Base-by-base conservation (phyloP, 345 rosid genomes). In the Gossypium sturtianum region DNA sequence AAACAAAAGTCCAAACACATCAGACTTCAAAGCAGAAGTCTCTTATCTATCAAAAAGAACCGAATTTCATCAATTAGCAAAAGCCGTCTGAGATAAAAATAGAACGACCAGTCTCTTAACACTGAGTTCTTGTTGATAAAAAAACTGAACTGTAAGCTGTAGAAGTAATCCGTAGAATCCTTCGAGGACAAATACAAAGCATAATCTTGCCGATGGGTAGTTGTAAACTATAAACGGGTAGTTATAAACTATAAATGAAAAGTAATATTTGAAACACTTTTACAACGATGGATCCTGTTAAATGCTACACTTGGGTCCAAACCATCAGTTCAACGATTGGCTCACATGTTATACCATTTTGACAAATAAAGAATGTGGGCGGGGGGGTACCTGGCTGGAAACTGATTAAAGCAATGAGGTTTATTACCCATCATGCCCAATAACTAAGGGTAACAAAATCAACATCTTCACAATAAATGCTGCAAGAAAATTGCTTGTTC, bases 221-320 rank as follows among this genome's bases (percentile, higher is more conserved):
- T 51, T 16, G 44, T 23, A 68, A 68, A 68, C 57, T 15, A 49
- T 48, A 49, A 68, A 16, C 4, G 53, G 12, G 72, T 25, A 49
- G 56, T 51, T 16, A 43, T 23, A 68, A 68, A 68, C 71, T 25
- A 68, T 48, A 68, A 68, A 16, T 2, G 53, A 7, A 2, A 66
- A 57, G 72, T 68, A 49, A 68, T 10, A 20, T 49, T 68, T 49
- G 72, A 25, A 68, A 68, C 41, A 49, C 49, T 25, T 48, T 25
- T 23, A 68, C 72, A 49, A 48, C 2, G 56, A 23, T 16, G 58
- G 72, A 49, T 20, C 72, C n/a, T 15, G 43, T 23, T 48, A 23
- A 48, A 48, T 23, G 72, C 22, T 17, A 48, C 72, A 48, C 56
- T 67, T 47, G 57, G 41, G 22, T 48, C 51, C 22, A 34, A 48